Evolutionary conservation across 2,329 filamentous ascomycete genomes (phyloP).

Genomic region (Zalaria obscura): DNA sequence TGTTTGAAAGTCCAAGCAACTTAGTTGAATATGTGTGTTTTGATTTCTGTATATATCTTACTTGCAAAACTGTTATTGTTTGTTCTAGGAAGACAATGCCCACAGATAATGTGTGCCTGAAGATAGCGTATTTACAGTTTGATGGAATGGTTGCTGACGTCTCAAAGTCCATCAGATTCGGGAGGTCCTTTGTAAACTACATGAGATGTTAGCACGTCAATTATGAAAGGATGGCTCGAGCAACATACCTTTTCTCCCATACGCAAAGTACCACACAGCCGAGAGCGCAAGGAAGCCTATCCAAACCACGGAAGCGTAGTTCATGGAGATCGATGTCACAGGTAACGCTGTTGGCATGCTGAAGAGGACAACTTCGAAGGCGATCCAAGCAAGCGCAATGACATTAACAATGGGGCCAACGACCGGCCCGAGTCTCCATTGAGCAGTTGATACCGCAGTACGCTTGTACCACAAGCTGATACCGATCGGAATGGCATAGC

Average conservation of each 20-base stretch:
- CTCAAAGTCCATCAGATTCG: not conserved
- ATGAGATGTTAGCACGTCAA: not conserved
- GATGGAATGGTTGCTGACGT: too few species aligned
- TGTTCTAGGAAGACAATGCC: too few species aligned
- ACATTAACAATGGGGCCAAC: slow-evolving; percentile 11
- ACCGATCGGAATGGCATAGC: slow-evolving; percentile 42
- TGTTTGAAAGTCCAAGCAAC: too few species aligned
- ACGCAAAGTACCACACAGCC: slow-evolving; percentile 51
- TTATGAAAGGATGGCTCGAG: not conserved
- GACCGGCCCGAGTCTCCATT: slow-evolving; percentile 8
- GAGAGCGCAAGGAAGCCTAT: slow-evolving; percentile 49
- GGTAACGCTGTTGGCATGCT: slow-evolving; percentile 39
- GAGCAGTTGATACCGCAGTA: slow-evolving; percentile 8
- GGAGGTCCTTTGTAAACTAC: not conserved
- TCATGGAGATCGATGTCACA: slow-evolving; percentile 38
- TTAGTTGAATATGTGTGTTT: too few species aligned
- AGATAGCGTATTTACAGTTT: too few species aligned
- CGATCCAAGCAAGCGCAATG: slow-evolving; percentile 14
- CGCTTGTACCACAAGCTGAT: slow-evolving; percentile 33
- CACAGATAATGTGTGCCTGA: too few species aligned
- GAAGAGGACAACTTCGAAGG: slow-evolving; percentile 27
- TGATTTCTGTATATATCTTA: too few species aligned
- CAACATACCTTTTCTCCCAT: slow-evolving; percentile 40
- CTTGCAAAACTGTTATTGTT: too few species aligned
- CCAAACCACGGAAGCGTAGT: slow-evolving; percentile 54